A percentile compares a stretch with the other conserved stretches of the same genome.
Evolutionary conservation across 257 asterid species (phyloP).

Genomic region (Petunia axillaris): DNA sequence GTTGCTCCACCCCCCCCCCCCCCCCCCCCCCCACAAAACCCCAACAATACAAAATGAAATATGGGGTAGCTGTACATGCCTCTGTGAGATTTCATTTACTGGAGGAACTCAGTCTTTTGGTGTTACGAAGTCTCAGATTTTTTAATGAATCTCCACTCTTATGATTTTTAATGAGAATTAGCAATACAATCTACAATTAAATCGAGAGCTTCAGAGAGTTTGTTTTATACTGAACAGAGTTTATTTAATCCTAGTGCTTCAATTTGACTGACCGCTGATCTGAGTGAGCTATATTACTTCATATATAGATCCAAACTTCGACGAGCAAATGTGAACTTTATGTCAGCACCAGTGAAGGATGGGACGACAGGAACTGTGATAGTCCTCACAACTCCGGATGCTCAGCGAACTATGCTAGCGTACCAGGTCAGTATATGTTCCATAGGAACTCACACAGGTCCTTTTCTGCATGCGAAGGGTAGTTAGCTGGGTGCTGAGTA

Average conservation of each 20-base stretch:
- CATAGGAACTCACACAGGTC: not conserved
- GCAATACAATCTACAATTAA: not conserved
- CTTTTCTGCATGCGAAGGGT: not conserved
- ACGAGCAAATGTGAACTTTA: constrained; percentile 88
- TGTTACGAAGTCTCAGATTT: not conserved
- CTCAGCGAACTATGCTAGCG: constrained; percentile 98
- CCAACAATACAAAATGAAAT: too few relatives aligned
- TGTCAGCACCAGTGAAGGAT: constrained; percentile 80
- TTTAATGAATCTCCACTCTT: constrained; percentile 13
- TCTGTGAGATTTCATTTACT: constrained; percentile 7
- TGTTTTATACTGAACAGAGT: not conserved
- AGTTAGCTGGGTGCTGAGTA: not conserved
- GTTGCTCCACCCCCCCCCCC: too few relatives aligned
- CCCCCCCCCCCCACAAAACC: too few relatives aligned
- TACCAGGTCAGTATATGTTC: constrained; percentile 63
- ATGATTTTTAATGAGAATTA: not conserved
- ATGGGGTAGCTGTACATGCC: not conserved
- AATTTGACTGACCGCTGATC: constrained; percentile 21
- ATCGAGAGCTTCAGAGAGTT: constrained; percentile 1
- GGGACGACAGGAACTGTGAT: constrained; percentile 98
- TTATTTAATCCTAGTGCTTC: not conserved
- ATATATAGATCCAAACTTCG: constrained; percentile 75
- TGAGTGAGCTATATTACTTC: constrained; percentile 15
- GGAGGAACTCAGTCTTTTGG: not conserved
- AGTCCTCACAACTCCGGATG: constrained; percentile 94